A percentile compares a stretch with the other conserved stretches of the same genome.
Conservation (phyloP, 805 yeast species). For the Komagataella phaffii region DNA sequence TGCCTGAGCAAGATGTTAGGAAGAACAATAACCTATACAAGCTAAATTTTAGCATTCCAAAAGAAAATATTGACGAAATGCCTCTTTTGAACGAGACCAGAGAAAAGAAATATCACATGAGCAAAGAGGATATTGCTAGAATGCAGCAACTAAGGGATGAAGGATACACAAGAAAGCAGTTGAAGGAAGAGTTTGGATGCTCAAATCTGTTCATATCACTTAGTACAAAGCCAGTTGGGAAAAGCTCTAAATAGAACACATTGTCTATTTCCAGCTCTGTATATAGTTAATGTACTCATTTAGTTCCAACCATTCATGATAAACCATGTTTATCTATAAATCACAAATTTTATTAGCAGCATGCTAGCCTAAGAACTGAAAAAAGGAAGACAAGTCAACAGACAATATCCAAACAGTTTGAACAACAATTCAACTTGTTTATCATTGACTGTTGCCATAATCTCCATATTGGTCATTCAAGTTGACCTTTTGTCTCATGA, state of each 20-base stretch:
- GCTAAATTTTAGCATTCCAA: constrained; percentile 11
- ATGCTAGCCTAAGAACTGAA: neutral
- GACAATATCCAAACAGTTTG: neutral
- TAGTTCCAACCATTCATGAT: neutral
- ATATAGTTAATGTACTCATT: neutral
- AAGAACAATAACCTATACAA: constrained; percentile 12
- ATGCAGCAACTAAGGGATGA: constrained; percentile 16
- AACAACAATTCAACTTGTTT: neutral
- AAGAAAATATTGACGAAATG: constrained; percentile 13
- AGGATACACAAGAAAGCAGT: constrained; percentile 16
- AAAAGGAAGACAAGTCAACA: neutral
- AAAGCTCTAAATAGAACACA: neutral
- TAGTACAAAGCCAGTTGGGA: constrained; percentile 7
- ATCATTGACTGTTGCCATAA: neutral
- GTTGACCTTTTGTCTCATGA: neutral
- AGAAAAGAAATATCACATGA: constrained; percentile 15
- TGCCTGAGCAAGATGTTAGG: constrained; percentile 18
- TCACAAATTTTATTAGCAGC: neutral
- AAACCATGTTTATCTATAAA: neutral
- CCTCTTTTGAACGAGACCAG: constrained; percentile 12
- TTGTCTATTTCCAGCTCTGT: neutral
- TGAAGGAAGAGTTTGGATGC: constrained; percentile 15
- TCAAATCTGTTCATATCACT: constrained; percentile 18
- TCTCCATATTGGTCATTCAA: neutral
- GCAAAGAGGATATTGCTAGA: constrained; percentile 12